A percentile compares a stretch with the other conserved stretches of the same genome.
Conservation (phyloP, 1,284 basidiomycete genomes). For the Austroboletus novae-zelandiae region DNA sequence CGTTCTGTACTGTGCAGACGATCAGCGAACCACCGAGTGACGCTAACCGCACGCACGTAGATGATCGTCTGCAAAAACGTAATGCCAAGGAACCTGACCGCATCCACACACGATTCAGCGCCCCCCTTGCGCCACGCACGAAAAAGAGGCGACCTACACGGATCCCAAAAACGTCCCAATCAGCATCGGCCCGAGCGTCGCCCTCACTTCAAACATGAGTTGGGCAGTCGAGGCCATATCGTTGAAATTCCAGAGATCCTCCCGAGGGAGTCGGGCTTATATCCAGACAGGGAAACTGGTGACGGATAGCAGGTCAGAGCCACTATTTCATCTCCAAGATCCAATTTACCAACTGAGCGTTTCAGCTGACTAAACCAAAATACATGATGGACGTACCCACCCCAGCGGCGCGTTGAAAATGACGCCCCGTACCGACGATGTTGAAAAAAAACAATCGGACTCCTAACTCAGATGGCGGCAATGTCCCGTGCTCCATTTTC, state of each 20-base stretch:
- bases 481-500: too few relatives aligned
- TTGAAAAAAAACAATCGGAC: too few relatives aligned
- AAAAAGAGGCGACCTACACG: background rate
- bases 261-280: background rate
- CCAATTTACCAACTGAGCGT: too few relatives aligned
- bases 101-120: background rate
- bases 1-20: background rate
- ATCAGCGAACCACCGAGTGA: background rate
- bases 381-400: too few relatives aligned
- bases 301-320: background rate
- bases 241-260: too few relatives aligned
- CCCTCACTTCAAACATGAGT: background rate
- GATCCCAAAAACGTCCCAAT: background rate
- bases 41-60: background rate
- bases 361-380: too few relatives aligned
- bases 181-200: background rate
- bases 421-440: too few relatives aligned
- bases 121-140: background rate
- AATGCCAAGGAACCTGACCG: background rate
- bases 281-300: background rate
- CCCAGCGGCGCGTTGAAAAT: too few relatives aligned
- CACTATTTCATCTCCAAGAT: too few relatives aligned
- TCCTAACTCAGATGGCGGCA: too few relatives aligned
- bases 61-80: background rate
- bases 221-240: background rate